Evolutionary conservation across 352 stramenopile genomes (phyloP), one percentile per base, ranked within the genome.

Genomic region (Pythium vanterpoolii): DNA sequence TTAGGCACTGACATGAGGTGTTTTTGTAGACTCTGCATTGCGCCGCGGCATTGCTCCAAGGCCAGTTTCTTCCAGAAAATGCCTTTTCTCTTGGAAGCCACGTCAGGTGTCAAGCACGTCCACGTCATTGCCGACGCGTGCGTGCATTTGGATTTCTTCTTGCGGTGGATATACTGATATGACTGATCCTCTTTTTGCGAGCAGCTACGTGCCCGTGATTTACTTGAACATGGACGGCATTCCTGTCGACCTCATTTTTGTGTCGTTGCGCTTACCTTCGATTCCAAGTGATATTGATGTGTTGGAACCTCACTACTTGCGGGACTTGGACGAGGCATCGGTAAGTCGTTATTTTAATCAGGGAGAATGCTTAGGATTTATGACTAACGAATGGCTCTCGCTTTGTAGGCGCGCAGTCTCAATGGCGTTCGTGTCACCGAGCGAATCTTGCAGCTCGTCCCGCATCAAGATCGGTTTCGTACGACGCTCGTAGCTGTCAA

Each of bases 361-460:
- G 28, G 5, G 10, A 5, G 13, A 31, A 42, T 21, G 34, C 34
- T 50, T 13, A 16, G 50, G 21, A 42, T 54, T 13, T 9, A 5
- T 34, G 9, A 5, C 48, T 38, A 5, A 57, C 23, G 18, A n/a
- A 9, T 50, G 39, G 50, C 5, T 14, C 4, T 43, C 28, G n/a
- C 8, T 34, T n/a, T 6, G 23, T 51, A 81, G 38, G 84, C 98
- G 5, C 76, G 96, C 31, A 98, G 87, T 60, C 82, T 98, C 39
- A 99, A 99, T 64, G 96, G 96, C 24, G 93, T 95, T 21, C 83
- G 96, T n/a, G 95, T 98, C 10, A 97, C 93, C 1, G 95, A 99
- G 64, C 88, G 91, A 16, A 95, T 99, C 40, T 66, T 98, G 38
- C 77, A 96, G 50, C 76, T 98, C 4, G 88, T 99, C 36, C 86